A percentile compares a stretch with the other conserved stretches of the same genome.
Conservation (phyloP, 2,329 filamentous ascomycete genomes). For the Botryotinia convoluta region DNA sequence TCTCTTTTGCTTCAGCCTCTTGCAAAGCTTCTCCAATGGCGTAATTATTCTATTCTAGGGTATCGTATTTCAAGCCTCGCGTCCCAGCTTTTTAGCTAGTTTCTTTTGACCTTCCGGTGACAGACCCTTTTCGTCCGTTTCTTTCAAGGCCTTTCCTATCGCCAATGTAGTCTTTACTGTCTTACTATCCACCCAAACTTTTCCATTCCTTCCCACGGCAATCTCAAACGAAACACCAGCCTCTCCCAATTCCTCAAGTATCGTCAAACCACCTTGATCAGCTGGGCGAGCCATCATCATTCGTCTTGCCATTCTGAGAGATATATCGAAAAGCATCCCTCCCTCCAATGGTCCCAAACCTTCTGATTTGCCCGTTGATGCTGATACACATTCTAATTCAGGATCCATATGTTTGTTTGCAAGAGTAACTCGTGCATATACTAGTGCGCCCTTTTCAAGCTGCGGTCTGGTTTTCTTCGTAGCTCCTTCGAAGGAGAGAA, state of each 20-base stretch:
- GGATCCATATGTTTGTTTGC: conserved; percentile 82
- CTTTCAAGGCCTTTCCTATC: conserved; percentile 74
- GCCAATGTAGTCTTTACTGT: conserved; percentile 68
- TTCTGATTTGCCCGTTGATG: conserved; percentile 82
- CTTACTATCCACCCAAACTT: conserved; percentile 85
- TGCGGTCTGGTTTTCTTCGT: conserved; percentile 88
- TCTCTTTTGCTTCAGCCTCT: neutral
- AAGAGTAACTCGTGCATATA: conserved; percentile 81
- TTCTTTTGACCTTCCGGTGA: conserved; percentile 67
- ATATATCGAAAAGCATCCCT: conserved; percentile 84
- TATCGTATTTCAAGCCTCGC: conserved; percentile 27
- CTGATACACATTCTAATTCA: conserved; percentile 86
- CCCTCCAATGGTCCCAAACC: conserved; percentile 79
- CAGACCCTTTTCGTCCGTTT: conserved; percentile 69
- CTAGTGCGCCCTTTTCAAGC: conserved; percentile 69
- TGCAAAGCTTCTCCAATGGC: neutral
- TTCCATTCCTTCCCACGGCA: conserved; percentile 88
- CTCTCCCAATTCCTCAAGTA: conserved; percentile 74
- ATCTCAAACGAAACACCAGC: conserved; percentile 87
- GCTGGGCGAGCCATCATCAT: conserved; percentile 64
- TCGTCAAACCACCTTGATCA: conserved; percentile 62
- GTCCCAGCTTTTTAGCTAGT: conserved; percentile 58
- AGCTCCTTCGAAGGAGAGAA: conserved; percentile 89
- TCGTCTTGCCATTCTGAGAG: conserved; percentile 76
- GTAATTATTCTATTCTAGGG: conserved; percentile 13